Conservation (phyloP, 345 rosid species). For the Populus ilicifolia region DNA sequence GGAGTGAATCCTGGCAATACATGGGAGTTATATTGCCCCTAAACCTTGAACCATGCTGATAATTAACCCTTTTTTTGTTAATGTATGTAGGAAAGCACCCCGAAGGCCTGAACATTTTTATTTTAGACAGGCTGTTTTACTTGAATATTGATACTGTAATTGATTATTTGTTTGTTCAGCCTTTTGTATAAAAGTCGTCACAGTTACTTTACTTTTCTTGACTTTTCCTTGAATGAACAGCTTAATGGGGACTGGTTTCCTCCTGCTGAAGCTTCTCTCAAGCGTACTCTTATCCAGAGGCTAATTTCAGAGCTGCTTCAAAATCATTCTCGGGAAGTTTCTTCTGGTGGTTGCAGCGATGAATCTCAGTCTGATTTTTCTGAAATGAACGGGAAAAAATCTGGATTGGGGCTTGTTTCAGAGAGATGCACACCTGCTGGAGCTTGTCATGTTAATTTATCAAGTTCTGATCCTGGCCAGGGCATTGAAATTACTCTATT, state of each 20-base stretch:
- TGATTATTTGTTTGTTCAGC: background rate
- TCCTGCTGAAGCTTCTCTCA: conserved; percentile 83
- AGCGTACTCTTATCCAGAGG: conserved; percentile 80
- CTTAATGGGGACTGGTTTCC: conserved; percentile 83
- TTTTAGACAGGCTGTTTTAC: background rate
- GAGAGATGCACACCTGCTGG: conserved; percentile 37
- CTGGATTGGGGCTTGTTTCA: conserved; percentile 36
- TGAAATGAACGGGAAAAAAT: conserved; percentile 35
- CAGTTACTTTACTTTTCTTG: background rate
- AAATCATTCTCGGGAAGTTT: conserved; percentile 38
- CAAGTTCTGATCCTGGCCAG: conserved; percentile 41
- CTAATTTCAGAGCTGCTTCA: conserved; percentile 69
- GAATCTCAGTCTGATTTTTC: conserved; percentile 41
- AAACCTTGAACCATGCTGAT: background rate
- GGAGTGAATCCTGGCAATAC: background rate
- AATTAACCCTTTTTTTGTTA: background rate
- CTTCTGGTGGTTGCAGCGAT: conserved; percentile 33
- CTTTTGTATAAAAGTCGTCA: background rate
- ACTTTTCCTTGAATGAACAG: conserved; percentile 32
- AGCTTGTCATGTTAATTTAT: conserved; percentile 41
- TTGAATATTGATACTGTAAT: background rate
- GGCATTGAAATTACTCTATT: conserved; percentile 75
- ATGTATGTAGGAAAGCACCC: background rate
- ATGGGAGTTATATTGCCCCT: background rate
- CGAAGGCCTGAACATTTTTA: background rate